phyloP scores from a whole-genome alignment of 1,284 basidiomycete species.

The Ganoderma leucocontextum region DNA sequence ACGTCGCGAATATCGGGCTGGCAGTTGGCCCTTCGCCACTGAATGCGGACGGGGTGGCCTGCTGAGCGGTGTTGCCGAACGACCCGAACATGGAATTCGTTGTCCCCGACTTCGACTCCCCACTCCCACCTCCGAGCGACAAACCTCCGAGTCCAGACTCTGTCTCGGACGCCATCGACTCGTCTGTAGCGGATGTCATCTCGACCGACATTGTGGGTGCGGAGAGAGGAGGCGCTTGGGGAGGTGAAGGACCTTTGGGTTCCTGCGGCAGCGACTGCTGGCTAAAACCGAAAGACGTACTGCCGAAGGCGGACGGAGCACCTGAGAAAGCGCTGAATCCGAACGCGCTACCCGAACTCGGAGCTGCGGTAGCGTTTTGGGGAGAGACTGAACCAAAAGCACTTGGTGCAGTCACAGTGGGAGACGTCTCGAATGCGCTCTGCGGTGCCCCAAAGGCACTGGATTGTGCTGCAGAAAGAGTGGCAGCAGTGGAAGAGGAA shows the following conservation, averaged over 20 bases:
- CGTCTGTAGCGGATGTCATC: conserved; percentile 46
- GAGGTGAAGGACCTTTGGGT: conserved; percentile 30
- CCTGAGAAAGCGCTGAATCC: conserved; percentile 38
- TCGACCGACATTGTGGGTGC: conserved; percentile 43
- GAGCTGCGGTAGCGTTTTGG: conserved; percentile 3
- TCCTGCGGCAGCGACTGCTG: conserved; percentile 13
- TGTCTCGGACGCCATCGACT: conserved; percentile 37
- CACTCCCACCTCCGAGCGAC: conserved; percentile 45
- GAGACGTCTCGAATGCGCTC: conserved; percentile 16
- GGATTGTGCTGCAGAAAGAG: neutral
- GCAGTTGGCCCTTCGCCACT: conserved; percentile 18
- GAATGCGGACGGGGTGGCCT: conserved; percentile 10
- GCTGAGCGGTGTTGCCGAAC: conserved; percentile 17
- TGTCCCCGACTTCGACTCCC: conserved; percentile 33
- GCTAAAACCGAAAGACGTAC: conserved; percentile 25
- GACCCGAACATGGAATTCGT: conserved; percentile 45
- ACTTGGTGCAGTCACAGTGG: conserved; percentile 12
- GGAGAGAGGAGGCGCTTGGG: conserved; percentile 25
- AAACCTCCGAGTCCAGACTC: conserved; percentile 43
- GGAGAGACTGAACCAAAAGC: conserved; percentile 22
- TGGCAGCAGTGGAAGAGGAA: conserved; percentile 23
- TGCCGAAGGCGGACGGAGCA: conserved; percentile 35
- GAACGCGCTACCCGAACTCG: conserved; percentile 9
- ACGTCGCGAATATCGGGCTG: conserved; percentile 31
- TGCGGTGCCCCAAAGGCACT: conserved; percentile 6